These are phyloP conservation scores for Gossypium sturtianum DNA, from an alignment of 345 rosid genomes.

Conservation along the genomic window DNA sequence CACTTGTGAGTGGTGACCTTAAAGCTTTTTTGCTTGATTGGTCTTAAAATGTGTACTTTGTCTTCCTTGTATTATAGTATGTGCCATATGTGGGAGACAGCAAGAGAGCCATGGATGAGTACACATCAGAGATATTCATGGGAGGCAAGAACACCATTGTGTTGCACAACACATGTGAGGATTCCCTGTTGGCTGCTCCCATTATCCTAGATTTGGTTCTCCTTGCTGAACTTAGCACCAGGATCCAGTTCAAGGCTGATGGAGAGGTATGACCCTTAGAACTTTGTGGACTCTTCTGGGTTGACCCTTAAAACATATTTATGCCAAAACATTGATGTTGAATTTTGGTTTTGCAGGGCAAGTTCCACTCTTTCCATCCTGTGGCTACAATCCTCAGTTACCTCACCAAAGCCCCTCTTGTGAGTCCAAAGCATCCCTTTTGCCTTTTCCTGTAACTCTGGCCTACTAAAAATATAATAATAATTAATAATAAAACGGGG, in stretches of 20 bases:
- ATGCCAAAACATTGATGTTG: background rate
- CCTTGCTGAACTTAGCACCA: conserved; percentile 85
- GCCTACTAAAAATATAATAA: no score
- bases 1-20: background rate
- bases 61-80: conserved; percentile 41
- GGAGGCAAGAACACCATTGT: conserved; percentile 93
- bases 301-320: background rate
- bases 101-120: conserved; percentile 99
- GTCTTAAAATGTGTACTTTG: background rate
- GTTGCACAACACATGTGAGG: conserved; percentile 94
- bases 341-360: conserved; percentile 46
- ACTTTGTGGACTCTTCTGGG: background rate
- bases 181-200: conserved; percentile 96
- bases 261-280: conserved; percentile 48
- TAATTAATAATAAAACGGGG: no score
- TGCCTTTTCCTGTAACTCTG: background rate
- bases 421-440: conserved; percentile 27
- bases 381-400: conserved; percentile 97
- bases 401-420: conserved; percentile 97
- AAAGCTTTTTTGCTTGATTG: background rate
- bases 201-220: conserved; percentile 93
- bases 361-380: conserved; percentile 95
- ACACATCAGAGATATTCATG: conserved; percentile 97
- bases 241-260: conserved; percentile 79
- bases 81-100: conserved; percentile 95